Conservation (phyloP, 352 stramenopile species). For the Nothophytophthora sp. region DNA sequence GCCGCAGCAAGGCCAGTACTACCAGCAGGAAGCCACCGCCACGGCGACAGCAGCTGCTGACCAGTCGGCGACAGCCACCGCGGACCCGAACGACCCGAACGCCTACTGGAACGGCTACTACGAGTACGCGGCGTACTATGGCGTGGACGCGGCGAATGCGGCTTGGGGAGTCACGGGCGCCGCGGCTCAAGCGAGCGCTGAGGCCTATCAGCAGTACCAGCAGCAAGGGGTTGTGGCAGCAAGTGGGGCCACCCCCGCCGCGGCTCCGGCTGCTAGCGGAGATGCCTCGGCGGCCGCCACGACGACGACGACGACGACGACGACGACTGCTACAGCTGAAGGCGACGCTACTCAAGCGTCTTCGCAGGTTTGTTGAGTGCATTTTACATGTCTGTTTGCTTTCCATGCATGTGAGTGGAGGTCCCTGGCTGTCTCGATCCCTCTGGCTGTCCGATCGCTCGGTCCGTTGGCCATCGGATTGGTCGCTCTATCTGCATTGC, state of each 20-base stretch:
- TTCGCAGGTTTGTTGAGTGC: constrained; percentile 71
- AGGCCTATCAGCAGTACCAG: constrained; percentile 76
- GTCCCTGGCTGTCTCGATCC: constrained; percentile 25
- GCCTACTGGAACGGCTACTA: constrained; percentile 91
- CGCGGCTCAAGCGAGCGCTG: constrained; percentile 64
- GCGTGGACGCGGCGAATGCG: constrained; percentile 80
- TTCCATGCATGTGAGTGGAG: constrained; percentile 3
- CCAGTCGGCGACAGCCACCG: constrained; percentile 28
- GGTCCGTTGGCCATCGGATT: constrained; percentile 11
- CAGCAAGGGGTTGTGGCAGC: constrained; percentile 41
- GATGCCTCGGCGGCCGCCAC: constrained; percentile 9
- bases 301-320: not conserved
- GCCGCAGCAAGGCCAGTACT: constrained; percentile 50
- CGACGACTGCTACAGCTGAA: constrained; percentile 7
- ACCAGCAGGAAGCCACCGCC: constrained; percentile 42
- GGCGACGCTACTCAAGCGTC: constrained; percentile 10
- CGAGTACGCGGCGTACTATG: constrained; percentile 89
- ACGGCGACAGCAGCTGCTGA: constrained; percentile 15
- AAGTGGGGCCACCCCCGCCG: constrained; percentile 1
- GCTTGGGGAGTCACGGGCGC: constrained; percentile 84
- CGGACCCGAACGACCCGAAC: constrained; percentile 86
- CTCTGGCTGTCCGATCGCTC: constrained; percentile 21
- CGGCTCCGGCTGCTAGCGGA: constrained; percentile 7
- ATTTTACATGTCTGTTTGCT: constrained; percentile 41
- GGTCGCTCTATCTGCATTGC: constrained; percentile 3